These are phyloP conservation scores for Xylaria castorea DNA, from an alignment of 495 filamentous ascomycete species.

Conservation along the genomic window DNA sequence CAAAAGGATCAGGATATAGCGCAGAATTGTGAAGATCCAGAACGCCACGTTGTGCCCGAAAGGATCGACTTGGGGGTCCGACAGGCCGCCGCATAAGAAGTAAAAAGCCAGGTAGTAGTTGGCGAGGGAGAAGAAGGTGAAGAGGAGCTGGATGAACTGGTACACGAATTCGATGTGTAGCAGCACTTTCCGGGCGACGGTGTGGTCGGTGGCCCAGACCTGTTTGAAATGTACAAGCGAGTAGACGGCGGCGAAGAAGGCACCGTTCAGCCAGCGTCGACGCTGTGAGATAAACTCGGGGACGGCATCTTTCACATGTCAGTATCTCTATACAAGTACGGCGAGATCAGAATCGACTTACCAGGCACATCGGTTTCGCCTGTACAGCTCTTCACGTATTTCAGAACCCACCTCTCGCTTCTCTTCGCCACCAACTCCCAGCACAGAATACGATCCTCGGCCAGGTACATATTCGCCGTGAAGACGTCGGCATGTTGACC, in stretches of 20 bases:
- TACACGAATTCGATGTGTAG: constrained; percentile 97
- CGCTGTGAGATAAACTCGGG: constrained; percentile 97
- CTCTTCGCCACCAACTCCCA: constrained; percentile 98
- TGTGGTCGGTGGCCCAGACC: constrained; percentile 95
- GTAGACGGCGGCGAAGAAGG: constrained; percentile 98
- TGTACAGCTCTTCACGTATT: constrained; percentile 93
- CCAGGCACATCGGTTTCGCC: constrained; percentile 98
- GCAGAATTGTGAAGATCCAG: constrained; percentile 84
- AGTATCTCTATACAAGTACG: constrained; percentile 16
- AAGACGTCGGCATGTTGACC: constrained; percentile 98
- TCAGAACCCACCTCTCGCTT: constrained; percentile 93
- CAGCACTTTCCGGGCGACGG: constrained; percentile 82
- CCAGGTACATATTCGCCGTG: constrained; percentile 99
- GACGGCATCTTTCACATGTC: constrained; percentile 62
- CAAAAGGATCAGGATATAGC: constrained; percentile 83
- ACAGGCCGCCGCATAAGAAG: constrained; percentile 95
- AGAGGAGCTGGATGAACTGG: constrained; percentile 86
- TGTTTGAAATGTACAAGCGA: constrained; percentile 94
- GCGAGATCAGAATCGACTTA: constrained; percentile 51
- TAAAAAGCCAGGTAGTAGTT: constrained; percentile 99
- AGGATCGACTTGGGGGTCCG: constrained; percentile 80
- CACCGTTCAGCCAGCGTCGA: constrained; percentile 96
- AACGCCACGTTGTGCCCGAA: constrained; percentile 85
- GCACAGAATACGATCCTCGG: constrained; percentile 97
- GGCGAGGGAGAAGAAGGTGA: constrained; percentile 97